Conservation (phyloP, 306 rosid genomes). For the barrel medic (Medicago truncatula) region MtrunA17r5.0-ANR NC_053049.1:40251501-40252000, state of each 20-base stretch:
- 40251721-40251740: not conserved
- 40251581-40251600: too few species aligned
- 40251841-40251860: not conserved
- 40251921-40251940: constrained; percentile 4
- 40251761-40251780: too few species aligned
- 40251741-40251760: too few species aligned
- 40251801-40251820: constrained; percentile 3
- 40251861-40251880: not conserved
- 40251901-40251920: constrained; percentile 7
- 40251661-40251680: too few species aligned
- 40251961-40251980: not conserved
- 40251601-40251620: too few species aligned
- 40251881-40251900: not conserved
- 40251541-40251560: not conserved
- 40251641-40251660: too few species aligned
- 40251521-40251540: not conserved
- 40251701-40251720: not conserved
- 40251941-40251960: not conserved
- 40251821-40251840: not conserved
- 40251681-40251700: too few species aligned
- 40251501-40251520: constrained; percentile 6
- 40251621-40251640: too few species aligned
- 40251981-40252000: not conserved
- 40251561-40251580: not conserved
- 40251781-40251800: not conserved